phyloP scores from a whole-genome alignment of 306 rosid genomes.

The Cucurbita maxima region DNA sequence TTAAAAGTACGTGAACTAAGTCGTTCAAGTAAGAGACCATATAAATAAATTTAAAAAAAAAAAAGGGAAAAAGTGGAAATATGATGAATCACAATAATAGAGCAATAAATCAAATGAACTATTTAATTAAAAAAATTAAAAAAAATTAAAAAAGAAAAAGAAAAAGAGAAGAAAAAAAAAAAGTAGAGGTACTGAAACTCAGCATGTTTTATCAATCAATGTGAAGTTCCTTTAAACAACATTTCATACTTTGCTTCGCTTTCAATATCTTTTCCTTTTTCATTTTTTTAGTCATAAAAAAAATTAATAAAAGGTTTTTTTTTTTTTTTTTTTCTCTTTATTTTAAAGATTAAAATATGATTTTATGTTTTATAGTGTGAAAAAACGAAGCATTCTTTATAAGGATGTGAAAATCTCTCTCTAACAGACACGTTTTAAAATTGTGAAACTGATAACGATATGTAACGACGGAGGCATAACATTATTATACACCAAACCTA shows the following conservation, averaged over 20 bases:
- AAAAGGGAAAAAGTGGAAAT: not conserved
- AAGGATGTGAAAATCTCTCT: no score
- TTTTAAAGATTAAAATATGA: no score
- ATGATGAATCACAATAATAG: not conserved
- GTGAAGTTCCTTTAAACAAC: not conserved
- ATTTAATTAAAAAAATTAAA: not conserved
- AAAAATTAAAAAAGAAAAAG: not conserved
- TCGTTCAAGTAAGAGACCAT: no score
- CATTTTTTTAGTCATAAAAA: not conserved
- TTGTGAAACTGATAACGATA: no score
- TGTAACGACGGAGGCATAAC: not conserved
- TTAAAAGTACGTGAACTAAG: no score
- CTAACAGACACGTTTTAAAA: no score
- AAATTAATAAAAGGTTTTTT: no score
- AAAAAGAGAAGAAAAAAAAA: not conserved
- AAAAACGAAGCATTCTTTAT: no score
- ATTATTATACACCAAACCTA: not conserved
- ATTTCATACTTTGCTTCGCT: not conserved
- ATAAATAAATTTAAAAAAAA: not conserved
- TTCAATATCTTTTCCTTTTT: not conserved
- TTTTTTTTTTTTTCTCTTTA: no score
- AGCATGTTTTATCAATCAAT: not conserved
- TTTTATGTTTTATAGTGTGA: no score
- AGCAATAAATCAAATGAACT: not conserved
- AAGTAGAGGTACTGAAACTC: not conserved